Conservation (phyloP, 163 green algal species). For the Smithsoniella earleae region DNA sequence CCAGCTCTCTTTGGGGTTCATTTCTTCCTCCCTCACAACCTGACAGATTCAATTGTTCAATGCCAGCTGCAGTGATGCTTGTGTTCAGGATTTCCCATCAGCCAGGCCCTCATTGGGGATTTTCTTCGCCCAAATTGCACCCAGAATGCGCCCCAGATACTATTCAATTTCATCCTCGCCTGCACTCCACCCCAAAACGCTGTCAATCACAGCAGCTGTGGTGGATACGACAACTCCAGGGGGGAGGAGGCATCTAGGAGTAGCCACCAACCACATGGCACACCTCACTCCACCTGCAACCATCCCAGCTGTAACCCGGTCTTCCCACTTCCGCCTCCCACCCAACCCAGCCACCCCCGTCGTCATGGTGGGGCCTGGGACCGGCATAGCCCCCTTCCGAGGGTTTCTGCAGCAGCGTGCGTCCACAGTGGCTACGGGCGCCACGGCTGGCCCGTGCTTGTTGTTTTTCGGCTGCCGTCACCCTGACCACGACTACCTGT, state of each 20-base stretch:
- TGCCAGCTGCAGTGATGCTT: too few species aligned
- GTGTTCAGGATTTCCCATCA: conserved; percentile 56
- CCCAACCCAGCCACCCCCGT: conserved; percentile 49
- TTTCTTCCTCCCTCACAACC: too few species aligned
- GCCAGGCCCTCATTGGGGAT: conserved; percentile 58
- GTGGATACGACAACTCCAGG: conserved; percentile 45
- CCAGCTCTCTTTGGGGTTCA: too few species aligned
- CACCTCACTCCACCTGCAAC: neutral
- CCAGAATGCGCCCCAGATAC: conserved; percentile 71
- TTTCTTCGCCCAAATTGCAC: conserved; percentile 61
- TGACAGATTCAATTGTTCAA: too few species aligned
- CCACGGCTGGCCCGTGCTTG: conserved; percentile 55
- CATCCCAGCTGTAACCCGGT: conserved; percentile 65
- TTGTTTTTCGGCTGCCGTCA: conserved; percentile 93
- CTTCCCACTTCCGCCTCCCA: conserved; percentile 73
- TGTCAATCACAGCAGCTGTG: conserved; percentile 49
- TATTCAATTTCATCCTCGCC: conserved; percentile 84
- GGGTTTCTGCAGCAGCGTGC: conserved; percentile 80
- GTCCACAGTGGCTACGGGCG: conserved; percentile 29
- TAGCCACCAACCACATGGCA: conserved; percentile 50
- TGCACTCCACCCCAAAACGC: conserved; percentile 33
- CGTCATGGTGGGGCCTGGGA: conserved; percentile 87
- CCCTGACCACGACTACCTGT: conserved; percentile 71
- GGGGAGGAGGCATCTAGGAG: conserved; percentile 62
- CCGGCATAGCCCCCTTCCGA: conserved; percentile 80